Evolutionary conservation across 768 basidiomycete genomes (phyloP).

Genomic region (Cystofilobasidium bisporidii): DNA sequence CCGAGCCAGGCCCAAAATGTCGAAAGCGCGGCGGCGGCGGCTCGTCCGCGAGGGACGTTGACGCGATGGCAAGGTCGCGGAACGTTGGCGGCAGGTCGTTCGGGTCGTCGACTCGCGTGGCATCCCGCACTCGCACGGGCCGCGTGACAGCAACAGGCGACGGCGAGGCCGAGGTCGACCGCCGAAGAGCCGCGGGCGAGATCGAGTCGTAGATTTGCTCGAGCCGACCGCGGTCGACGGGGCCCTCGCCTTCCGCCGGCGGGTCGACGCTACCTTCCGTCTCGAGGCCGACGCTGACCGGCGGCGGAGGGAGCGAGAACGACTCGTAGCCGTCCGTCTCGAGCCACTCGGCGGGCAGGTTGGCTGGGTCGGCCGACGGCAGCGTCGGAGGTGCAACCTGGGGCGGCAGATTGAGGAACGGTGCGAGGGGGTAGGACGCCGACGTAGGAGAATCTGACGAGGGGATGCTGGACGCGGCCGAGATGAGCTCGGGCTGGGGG

Average conservation of each 20-base stretch:
- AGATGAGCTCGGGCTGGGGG: not conserved
- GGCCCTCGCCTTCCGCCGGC: constrained; percentile 18
- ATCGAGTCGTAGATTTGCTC: constrained; percentile 21
- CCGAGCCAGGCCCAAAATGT: not conserved
- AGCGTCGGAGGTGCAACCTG: not conserved
- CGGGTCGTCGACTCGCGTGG: constrained; percentile 21
- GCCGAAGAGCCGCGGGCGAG: not conserved
- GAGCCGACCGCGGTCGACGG: constrained; percentile 6
- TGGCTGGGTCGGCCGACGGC: constrained; percentile 8
- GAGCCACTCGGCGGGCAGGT: constrained; percentile 17
- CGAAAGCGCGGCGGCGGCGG: not conserved
- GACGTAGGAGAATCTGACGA: not conserved
- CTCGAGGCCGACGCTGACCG: constrained; percentile 6
- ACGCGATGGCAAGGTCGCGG: constrained; percentile 3
- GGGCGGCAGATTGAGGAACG: not conserved
- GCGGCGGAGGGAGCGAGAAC: constrained; percentile 17
- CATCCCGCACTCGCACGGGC: not conserved
- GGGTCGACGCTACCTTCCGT: constrained; percentile 19
- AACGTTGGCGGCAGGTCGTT: constrained; percentile 26
- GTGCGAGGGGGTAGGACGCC: not conserved
- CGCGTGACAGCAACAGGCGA: not conserved
- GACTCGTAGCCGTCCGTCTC: constrained; percentile 23
- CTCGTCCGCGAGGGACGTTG: not conserved
- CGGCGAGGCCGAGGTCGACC: not conserved
- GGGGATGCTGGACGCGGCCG: not conserved